phyloP scores from a whole-genome alignment of 2,329 filamentous ascomycete genomes.

The Phaeosphaeriaceae sp. region DNA sequence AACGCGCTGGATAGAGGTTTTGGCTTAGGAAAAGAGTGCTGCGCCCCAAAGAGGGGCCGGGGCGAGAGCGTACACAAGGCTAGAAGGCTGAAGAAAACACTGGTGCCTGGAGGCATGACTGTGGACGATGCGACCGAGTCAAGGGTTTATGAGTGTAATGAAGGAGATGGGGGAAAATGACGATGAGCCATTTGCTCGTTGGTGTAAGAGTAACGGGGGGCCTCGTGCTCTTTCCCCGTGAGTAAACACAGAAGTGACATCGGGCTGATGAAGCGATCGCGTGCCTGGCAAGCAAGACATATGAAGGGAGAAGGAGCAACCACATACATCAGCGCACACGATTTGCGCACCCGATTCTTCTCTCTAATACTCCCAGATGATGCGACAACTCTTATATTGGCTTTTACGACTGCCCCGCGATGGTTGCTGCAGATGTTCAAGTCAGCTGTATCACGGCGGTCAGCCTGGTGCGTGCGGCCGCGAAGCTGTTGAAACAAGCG shows the following conservation, averaged over 20 bases:
- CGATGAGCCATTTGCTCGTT: constrained; percentile 3
- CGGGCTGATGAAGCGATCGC: constrained; percentile 12
- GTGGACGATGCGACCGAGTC: constrained; percentile 3
- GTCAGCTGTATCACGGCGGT: constrained; percentile 22
- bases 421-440: constrained; percentile 14
- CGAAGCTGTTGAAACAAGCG: constrained; percentile 20
- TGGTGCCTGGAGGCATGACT: constrained; percentile 31
- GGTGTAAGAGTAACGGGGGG: constrained; percentile 2
- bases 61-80: constrained; percentile 1
- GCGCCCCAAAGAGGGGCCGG: constrained; percentile 27
- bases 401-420: constrained; percentile 13
- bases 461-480: constrained; percentile 34
- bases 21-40: constrained; percentile 19
- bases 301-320: constrained; percentile 33
- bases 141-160: neutral
- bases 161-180: constrained; percentile 4
- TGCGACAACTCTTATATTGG: constrained; percentile 27
- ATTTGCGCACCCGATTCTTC: constrained; percentile 16
- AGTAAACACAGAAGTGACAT: constrained; percentile 12
- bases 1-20: constrained; percentile 5
- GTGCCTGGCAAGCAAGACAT: constrained; percentile 25
- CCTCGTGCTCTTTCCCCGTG: constrained; percentile 12
- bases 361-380: constrained; percentile 15
- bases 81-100: constrained; percentile 33
- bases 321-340: constrained; percentile 45